Conservation (phyloP, 345 rosid species). For the Populus alba region DNA sequence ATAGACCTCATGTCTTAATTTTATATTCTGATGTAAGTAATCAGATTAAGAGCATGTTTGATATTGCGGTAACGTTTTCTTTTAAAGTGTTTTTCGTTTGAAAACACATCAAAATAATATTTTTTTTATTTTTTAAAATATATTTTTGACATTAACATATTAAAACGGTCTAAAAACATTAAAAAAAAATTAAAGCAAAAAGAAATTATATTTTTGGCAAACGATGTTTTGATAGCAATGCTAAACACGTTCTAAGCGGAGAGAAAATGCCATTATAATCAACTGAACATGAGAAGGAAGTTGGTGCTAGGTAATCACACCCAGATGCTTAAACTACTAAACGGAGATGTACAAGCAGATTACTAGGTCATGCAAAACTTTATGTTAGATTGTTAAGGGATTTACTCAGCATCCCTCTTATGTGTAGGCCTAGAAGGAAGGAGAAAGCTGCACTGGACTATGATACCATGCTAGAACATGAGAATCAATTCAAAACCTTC, state of each 20-base stretch:
- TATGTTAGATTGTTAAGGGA: too few relatives aligned
- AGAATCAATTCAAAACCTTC: neutral
- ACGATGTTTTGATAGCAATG: too few relatives aligned
- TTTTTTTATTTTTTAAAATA: neutral
- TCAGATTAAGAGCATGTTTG: too few relatives aligned
- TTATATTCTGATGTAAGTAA: constrained; percentile 12
- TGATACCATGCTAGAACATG: too few relatives aligned
- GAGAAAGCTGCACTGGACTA: neutral
- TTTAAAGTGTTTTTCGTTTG: neutral
- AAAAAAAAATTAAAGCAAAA: neutral
- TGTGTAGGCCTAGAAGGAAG: neutral
- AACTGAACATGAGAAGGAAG: too few relatives aligned
- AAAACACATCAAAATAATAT: constrained; percentile 39
- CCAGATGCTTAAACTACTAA: neutral
- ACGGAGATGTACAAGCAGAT: neutral
- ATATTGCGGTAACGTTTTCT: too few relatives aligned
- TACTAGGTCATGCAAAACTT: neutral
- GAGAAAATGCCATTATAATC: neutral
- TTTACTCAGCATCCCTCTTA: neutral
- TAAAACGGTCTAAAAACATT: neutral
- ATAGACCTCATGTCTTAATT: neutral
- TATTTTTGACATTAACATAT: too few relatives aligned
- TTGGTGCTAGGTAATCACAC: neutral
- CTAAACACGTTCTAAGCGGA: neutral
- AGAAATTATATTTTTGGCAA: too few relatives aligned